phyloP scores from a whole-genome alignment of 768 basidiomycete genomes.

The Suillus subluteus region DNA sequence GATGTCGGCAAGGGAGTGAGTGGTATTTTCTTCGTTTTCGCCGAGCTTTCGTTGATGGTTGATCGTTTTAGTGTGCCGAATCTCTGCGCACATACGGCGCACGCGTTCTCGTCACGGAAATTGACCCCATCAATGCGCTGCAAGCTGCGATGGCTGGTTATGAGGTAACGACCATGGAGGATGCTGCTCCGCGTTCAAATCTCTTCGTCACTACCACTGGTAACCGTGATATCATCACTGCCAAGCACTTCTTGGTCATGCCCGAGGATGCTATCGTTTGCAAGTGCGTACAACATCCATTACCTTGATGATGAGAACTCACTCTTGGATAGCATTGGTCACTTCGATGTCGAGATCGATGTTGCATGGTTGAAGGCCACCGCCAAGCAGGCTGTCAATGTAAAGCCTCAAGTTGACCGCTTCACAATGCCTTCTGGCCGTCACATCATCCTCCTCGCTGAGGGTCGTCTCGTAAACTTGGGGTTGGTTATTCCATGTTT shows the following conservation, averaged over 20 bases:
- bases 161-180: slow-evolving; percentile 99
- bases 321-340: slow-evolving; percentile 63
- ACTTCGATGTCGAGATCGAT: slow-evolving; percentile 91
- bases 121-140: slow-evolving; percentile 99
- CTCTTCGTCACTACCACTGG: slow-evolving; percentile 98
- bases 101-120: slow-evolving; percentile 95
- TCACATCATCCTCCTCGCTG: slow-evolving; percentile 96
- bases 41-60: slow-evolving; percentile 8
- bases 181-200: slow-evolving; percentile 86
- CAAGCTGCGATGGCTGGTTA: slow-evolving; percentile 99
- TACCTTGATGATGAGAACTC: slow-evolving; percentile 16
- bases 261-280: slow-evolving; percentile 98
- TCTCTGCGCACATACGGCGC: slow-evolving; percentile 97
- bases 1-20: slow-evolving; percentile 99
- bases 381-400: slow-evolving; percentile 79
- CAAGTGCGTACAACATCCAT: slow-evolving; percentile 67
- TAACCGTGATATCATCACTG: slow-evolving; percentile 96
- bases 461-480: slow-evolving; percentile 98
- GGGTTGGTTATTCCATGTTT: slow-evolving; percentile 54
- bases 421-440: slow-evolving; percentile 91
- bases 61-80: slow-evolving; percentile 83
- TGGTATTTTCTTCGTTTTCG: slow-evolving; percentile 22
- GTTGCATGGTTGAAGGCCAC: slow-evolving; percentile 98
- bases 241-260: slow-evolving; percentile 91
- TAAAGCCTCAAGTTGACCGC: slow-evolving; percentile 99